These are phyloP conservation scores for Phlebiopsis flavidoalba DNA, from an alignment of 768 basidiomycete species.

Conservation along the genomic window DNA sequence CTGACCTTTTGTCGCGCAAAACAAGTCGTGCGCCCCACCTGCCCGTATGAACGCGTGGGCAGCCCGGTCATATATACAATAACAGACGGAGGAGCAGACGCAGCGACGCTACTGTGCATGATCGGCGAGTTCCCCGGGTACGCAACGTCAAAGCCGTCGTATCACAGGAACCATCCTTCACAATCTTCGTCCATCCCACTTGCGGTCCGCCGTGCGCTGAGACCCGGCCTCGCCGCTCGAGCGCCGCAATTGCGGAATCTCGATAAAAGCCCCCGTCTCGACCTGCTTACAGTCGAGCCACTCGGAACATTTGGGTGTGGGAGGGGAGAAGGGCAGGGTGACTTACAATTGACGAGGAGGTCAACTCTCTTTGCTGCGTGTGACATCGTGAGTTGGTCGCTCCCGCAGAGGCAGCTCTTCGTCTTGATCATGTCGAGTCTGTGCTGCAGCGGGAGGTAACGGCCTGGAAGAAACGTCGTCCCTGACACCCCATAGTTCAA, in stretches of 20 bases:
- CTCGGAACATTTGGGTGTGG: too few relatives aligned
- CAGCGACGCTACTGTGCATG: slow-evolving; percentile 77
- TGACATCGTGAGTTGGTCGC: slow-evolving; percentile 96
- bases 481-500: too few relatives aligned
- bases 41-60: too few relatives aligned
- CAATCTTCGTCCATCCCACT: slow-evolving; percentile 97
- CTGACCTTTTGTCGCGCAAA: slow-evolving; percentile 83
- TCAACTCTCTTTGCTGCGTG: slow-evolving; percentile 90
- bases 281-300: slow-evolving; percentile 47
- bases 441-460: slow-evolving; percentile 93
- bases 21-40: slow-evolving; percentile 96
- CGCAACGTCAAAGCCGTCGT: slow-evolving; percentile 68
- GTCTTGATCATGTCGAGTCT: slow-evolving; percentile 81
- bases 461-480: slow-evolving; percentile 81
- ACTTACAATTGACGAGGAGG: slow-evolving; percentile 79
- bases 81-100: too few relatives aligned
- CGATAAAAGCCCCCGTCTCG: slow-evolving; percentile 79
- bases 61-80: too few relatives aligned
- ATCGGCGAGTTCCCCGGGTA: slow-evolving; percentile 51
- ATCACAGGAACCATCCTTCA: slow-evolving; percentile 84
- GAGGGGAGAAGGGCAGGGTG: background rate
- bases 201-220: slow-evolving; percentile 92
- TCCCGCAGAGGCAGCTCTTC: slow-evolving; percentile 86
- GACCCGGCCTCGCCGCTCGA: slow-evolving; percentile 71
- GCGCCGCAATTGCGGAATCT: slow-evolving; percentile 78